These are phyloP conservation scores for Arthrocladium fulminans DNA, from an alignment of 2,329 filamentous ascomycete species.

Conservation along the genomic window DNA sequence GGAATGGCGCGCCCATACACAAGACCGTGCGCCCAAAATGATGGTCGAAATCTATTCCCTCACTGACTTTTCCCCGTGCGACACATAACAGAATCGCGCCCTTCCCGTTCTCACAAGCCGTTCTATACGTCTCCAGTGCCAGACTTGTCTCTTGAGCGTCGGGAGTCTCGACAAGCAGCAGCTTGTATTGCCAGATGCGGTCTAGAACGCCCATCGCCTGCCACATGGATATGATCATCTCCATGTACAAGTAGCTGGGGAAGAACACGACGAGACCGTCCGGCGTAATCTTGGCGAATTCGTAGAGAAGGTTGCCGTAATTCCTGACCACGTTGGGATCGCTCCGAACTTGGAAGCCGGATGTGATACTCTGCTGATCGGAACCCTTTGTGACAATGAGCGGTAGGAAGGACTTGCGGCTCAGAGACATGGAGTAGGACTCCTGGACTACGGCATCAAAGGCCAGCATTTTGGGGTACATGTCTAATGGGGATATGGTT, in stretches of 20 bases:
- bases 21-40: constrained; percentile 94
- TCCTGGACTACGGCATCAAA: constrained; percentile 90
- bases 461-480: constrained; percentile 98
- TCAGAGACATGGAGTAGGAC: constrained; percentile 94
- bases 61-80: constrained; percentile 90
- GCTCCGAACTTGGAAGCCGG: constrained; percentile 88
- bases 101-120: constrained; percentile 92
- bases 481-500: constrained; percentile 91
- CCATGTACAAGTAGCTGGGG: constrained; percentile 97
- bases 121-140: constrained; percentile 91
- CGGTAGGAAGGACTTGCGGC: constrained; percentile 85
- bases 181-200: constrained; percentile 97
- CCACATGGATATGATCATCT: constrained; percentile 98
- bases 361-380: constrained; percentile 87
- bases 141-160: constrained; percentile 95
- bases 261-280: constrained; percentile 99
- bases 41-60: constrained; percentile 98
- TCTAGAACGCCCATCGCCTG: constrained; percentile 97
- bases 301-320: constrained; percentile 84
- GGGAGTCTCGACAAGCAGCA: constrained; percentile 94
- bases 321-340: constrained; percentile 96
- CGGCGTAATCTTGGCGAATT: constrained; percentile 91
- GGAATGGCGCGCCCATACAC: constrained; percentile 94
- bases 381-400: constrained; percentile 96
- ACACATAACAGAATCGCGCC: constrained; percentile 91